Evolutionary conservation across 441 rosid genomes (phyloP), one percentile per base, ranked within the genome.

Genomic region (Rhodomyrtus psidioides): DNA sequence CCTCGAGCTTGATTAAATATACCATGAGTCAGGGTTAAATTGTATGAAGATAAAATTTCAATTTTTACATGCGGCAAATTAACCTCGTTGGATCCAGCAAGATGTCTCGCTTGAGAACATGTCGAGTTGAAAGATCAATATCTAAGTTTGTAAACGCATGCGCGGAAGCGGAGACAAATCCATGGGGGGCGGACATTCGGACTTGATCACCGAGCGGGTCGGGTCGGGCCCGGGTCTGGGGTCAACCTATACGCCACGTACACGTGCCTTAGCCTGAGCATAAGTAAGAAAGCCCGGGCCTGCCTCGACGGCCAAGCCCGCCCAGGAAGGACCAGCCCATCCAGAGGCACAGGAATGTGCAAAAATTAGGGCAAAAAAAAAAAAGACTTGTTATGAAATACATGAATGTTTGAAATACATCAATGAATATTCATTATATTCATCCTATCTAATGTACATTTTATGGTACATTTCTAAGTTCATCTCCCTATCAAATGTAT

Each of bases 271-370:
- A 17, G 75, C 44, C 1, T 4, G 1, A 30, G 13, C 12, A 6
- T 5, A n/a, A n/a, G n/a, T n/a, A n/a, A n/a, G 12, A 62, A 62
- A 30, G 44, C 12, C 13, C 0, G 0, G 44, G 76, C 46, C 42
- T 21, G 14, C 46, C 26, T 19, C 23, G 46, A 19, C 0, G 46
- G 46, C 46, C 76, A 65, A 34, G 46, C 76, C 76, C 76, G 24
- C 76, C 46, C n/a, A 5, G 26, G 24, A 34, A 9, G 46, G 34
- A 7, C n/a, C 8, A 19, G 76, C 76, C 76, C 46, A 65, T 34
- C 46, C 5, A 17, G 21, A 34, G 76, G 76, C 46, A 0, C 12
- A 9, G 46, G 4, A 65, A 34, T 23, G 4, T 19, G 76, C 2
- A 19, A 24, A 34, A 19, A 34, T 34, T 19, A 19, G 46, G 76